These are phyloP conservation scores for Wallacemonas rigidus DNA, from an alignment of 208 protist species.

Conservation along the genomic window DNA sequence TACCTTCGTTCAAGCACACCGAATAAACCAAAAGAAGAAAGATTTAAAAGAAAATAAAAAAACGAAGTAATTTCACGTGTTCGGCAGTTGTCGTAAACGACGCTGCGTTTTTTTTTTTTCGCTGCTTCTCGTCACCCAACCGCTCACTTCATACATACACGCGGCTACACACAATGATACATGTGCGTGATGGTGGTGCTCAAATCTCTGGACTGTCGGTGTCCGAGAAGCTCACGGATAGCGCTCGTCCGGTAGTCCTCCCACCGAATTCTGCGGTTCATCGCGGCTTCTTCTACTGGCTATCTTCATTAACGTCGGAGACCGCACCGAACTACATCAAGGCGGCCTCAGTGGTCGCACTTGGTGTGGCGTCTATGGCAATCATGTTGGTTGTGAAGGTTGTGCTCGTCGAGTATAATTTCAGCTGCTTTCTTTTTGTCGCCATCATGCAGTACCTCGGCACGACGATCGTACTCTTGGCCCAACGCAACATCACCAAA, in stretches of 20 bases:
- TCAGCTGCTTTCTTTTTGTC: slow-evolving; percentile 33
- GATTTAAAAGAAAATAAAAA: too few relatives aligned
- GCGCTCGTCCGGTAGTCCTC: background rate
- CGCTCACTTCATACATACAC: too few relatives aligned
- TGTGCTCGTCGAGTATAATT: slow-evolving; percentile 37
- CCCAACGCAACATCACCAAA: slow-evolving; percentile 10
- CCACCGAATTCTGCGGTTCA: background rate
- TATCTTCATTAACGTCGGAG: slow-evolving; percentile 12
- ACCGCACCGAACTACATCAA: slow-evolving; percentile 21
- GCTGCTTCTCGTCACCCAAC: too few relatives aligned
- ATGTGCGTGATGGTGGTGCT: too few relatives aligned
- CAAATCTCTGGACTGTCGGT: too few relatives aligned
- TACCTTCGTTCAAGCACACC: too few relatives aligned
- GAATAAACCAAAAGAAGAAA: too few relatives aligned
- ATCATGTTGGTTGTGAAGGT: slow-evolving; percentile 55
- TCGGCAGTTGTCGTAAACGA: too few relatives aligned
- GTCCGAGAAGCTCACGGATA: too few relatives aligned
- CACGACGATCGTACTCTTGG: slow-evolving; percentile 17
- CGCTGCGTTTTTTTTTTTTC: too few relatives aligned
- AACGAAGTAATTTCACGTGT: too few relatives aligned
- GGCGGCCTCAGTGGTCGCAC: slow-evolving; percentile 20
- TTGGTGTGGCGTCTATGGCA: slow-evolving; percentile 24
- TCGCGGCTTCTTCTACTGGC: slow-evolving; percentile 12
- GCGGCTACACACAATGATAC: too few relatives aligned
- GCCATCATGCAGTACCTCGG: slow-evolving; percentile 34